Evolutionary conservation across 2,329 filamentous ascomycete species (phyloP), one percentile per base, ranked within the genome.

Genomic region (Colletotrichum chrysophilum): DNA sequence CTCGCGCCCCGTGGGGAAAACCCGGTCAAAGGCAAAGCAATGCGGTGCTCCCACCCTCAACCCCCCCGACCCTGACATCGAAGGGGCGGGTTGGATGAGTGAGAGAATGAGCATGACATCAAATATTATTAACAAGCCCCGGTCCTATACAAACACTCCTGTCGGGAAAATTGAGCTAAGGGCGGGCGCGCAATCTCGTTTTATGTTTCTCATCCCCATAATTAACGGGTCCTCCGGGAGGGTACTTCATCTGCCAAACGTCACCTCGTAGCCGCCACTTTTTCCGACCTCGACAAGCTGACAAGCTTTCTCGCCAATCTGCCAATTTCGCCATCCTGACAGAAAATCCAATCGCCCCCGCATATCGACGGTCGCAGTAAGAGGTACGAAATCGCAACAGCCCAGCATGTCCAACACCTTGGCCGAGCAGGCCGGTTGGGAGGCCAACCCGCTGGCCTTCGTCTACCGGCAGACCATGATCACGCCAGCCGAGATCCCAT

Each of bases 371-470:
- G 38, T 66, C 43, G 43, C 43, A 21, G 43, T 13, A 52, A 48
- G 43, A 52, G 10, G 2, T 0, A 0, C n/a, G 43, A 13, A 13
- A 21, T 13, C 0, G 0, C 10, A 52, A 0, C 43, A 32, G 48
- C 67, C 43, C 71, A 18, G 18, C 69, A 76, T 76, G 74, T 76
- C 74, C n/a, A 75, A 75, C 55, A 48, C 74, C 21, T 48, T 76
- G 21, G 74, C 71, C 66, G 66, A 32, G 26, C 65, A 76, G 52
- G 74, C 74, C 18, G 55, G 71, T 14, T 76, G 74, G 74, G 74
- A 76, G 26, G 60, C 74, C 26, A 75, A 75, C n/a, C 70, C 71
- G 60, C 74, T 76, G 12, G 66, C 71, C 30, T 76, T 76, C 61
- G 32, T 76, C 13, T 75, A 76, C 38, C 74, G 74, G 14, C 74